Percentiles rank a stretch among this genome's conserved stretches.
Evolutionary conservation across 805 yeast genomes (phyloP).

Genomic region (Metschnikowia lunata): DNA sequence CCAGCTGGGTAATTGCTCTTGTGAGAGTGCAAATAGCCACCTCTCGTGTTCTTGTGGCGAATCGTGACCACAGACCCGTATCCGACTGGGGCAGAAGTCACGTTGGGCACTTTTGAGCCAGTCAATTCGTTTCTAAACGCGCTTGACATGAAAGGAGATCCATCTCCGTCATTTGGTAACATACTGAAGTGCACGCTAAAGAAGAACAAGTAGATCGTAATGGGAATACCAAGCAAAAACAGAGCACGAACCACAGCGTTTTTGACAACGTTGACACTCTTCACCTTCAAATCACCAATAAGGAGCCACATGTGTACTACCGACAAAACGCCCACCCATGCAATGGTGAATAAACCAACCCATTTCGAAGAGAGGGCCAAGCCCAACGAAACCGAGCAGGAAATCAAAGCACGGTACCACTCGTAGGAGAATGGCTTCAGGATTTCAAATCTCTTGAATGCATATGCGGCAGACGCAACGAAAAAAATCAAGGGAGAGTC

Average conservation of each 20-base stretch:
- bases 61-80: slow-evolving; percentile 63
- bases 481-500: slow-evolving; percentile 76
- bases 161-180: slow-evolving; percentile 61
- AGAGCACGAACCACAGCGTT: slow-evolving; percentile 51
- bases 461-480: slow-evolving; percentile 66
- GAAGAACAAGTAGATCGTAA: slow-evolving; percentile 49
- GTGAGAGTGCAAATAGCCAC: slow-evolving; percentile 85
- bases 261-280: slow-evolving; percentile 38
- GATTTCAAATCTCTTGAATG: slow-evolving; percentile 62
- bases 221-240: slow-evolving; percentile 56
- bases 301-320: slow-evolving; percentile 63
- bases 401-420: slow-evolving; percentile 57
- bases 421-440: slow-evolving; percentile 54
- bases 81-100: slow-evolving; percentile 65
- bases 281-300: slow-evolving; percentile 62
- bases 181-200: slow-evolving; percentile 62
- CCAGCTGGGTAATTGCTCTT: slow-evolving; percentile 67
- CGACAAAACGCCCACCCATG: slow-evolving; percentile 69
- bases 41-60: slow-evolving; percentile 66
- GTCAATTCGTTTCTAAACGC: slow-evolving; percentile 63
- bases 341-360: slow-evolving; percentile 80
- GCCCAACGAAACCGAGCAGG: slow-evolving; percentile 70
- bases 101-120: slow-evolving; percentile 56
- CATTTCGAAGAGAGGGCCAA: slow-evolving; percentile 72
- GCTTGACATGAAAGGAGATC: slow-evolving; percentile 65